phyloP scores from a whole-genome alignment of 805 yeast species.

The Sungouiella thailandica region DNA sequence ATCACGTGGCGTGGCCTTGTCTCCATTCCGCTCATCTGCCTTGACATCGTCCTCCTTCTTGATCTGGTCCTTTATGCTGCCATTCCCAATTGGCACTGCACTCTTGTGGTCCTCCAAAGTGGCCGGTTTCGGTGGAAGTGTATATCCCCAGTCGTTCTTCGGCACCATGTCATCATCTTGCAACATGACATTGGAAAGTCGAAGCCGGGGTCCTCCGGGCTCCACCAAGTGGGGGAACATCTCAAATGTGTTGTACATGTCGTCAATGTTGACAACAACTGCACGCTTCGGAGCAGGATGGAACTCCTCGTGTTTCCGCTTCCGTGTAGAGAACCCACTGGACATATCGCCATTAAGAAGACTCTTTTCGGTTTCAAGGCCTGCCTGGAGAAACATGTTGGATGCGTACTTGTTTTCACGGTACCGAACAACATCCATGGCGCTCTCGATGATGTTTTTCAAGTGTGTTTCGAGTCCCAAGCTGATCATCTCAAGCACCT shows the following conservation, averaged over 20 bases:
- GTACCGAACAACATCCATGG: constrained; percentile 66
- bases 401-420: constrained; percentile 44
- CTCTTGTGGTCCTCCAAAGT: constrained; percentile 1
- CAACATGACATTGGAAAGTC: constrained; percentile 45
- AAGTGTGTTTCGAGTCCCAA: constrained; percentile 82
- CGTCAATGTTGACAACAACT: constrained; percentile 57
- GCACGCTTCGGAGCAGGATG: constrained; percentile 13
- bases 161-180: constrained; percentile 48
- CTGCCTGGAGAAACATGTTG: constrained; percentile 27
- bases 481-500: constrained; percentile 69
- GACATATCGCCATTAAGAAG: background rate
- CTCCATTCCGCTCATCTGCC: constrained; percentile 1
- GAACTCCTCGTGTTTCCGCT: constrained; percentile 8
- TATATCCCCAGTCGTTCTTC: constrained; percentile 19
- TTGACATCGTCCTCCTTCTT: constrained; percentile 3
- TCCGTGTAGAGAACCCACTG: constrained; percentile 1
- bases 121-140: constrained; percentile 24
- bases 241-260: constrained; percentile 57
- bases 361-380: constrained; percentile 6
- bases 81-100: constrained; percentile 10
- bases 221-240: constrained; percentile 65
- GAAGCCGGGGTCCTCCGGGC: constrained; percentile 55
- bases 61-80: constrained; percentile 5
- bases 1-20: constrained; percentile 3
- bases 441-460: constrained; percentile 65